Percentiles rank a stretch among this genome's conserved stretches.
These are phyloP conservation scores for Dothideomycetes sp. DNA, from an alignment of 2,329 filamentous ascomycete genomes.

Conservation along the genomic window DNA sequence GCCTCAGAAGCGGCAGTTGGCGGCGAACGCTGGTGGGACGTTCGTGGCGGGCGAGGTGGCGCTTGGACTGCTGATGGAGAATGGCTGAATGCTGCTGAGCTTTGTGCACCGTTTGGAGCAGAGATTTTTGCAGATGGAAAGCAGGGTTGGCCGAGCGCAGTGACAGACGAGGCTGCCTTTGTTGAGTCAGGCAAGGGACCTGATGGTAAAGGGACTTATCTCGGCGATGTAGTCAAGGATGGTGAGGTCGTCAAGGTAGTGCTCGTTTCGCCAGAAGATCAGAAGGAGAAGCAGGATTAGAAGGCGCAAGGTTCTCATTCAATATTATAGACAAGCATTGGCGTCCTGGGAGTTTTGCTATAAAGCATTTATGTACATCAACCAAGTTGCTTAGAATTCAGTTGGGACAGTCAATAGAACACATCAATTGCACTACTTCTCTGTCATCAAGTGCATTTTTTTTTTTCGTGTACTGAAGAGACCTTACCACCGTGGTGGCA, in stretches of 20 bases:
- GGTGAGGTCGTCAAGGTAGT: constrained; percentile 4
- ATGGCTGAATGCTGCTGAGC: constrained; percentile 7
- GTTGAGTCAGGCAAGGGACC: not conserved
- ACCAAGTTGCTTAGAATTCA: too few species aligned
- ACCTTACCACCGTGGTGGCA: too few species aligned
- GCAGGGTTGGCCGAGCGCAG: not conserved
- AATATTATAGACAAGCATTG: too few species aligned
- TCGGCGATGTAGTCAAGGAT: constrained; percentile 1
- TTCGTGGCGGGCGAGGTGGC: constrained; percentile 7
- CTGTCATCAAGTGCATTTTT: too few species aligned
- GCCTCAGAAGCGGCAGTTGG: constrained; percentile 9
- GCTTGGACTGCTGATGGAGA: constrained; percentile 9
- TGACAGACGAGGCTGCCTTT: not conserved
- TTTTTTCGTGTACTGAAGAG: too few species aligned
- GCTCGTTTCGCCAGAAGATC: constrained; percentile 1
- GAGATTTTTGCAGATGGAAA: constrained; percentile 9
- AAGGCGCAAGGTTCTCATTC: too few species aligned
- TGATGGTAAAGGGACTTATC: constrained; percentile 3
- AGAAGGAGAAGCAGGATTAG: too few species aligned
- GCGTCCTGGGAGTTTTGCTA: too few species aligned
- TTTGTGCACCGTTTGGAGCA: constrained; percentile 4
- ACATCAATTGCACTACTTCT: too few species aligned
- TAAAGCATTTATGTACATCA: too few species aligned
- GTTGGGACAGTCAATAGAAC: too few species aligned
- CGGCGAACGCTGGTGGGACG: constrained; percentile 10